Evolutionary conservation across 164 flowering plant genomes (phyloP), one percentile per base, ranked within the genome.

Genomic region (Tetracentron sinense): DNA sequence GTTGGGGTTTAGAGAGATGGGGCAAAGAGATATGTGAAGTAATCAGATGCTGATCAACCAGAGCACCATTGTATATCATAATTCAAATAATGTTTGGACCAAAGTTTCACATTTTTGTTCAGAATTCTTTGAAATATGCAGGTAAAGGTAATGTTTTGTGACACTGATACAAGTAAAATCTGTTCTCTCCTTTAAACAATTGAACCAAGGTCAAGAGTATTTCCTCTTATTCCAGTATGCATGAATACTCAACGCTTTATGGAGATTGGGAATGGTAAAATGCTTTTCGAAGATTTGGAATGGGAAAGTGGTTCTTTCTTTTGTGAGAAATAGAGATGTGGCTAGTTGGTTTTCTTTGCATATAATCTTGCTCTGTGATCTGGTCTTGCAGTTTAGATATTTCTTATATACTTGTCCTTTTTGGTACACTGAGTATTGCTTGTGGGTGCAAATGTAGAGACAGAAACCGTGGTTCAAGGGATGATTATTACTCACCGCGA

Each of bases 1-100:
- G 54, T 57, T 78, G 75, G 77, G 56, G 79, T 77, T 77, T 77
- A 83, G 75, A 85, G 77, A 76, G 80, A 71, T 77, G 86, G 77
- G 80, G 77, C 81, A 80, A 83, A 75, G 81, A 80, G 74, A n/a
- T n/a, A n/a, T n/a, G n/a, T n/a, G n/a, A 70, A 76, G 86, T 84
- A 75, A 16, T 82, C 71, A 25, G 90, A 76, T 79, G 96, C 87
- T 75, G 83, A 79, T 74, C 78, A 72, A 63, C 83, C 83, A 75
- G 79, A 74, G 61, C 83, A 73, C 64, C 67, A 47, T 69, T 76
- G 27, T 73, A 80, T 74, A 75, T 80, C 79, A 60, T 76, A 74
- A 66, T 67, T n/a, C n/a, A n/a, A n/a, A n/a, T n/a, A n/a, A 65
- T 83, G 68, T 81, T 62, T 77, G 87, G 79, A 77, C 69, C 81